Conservation (phyloP, 495 filamentous ascomycete genomes). For the Aspergillus egyptiacus region DNA sequence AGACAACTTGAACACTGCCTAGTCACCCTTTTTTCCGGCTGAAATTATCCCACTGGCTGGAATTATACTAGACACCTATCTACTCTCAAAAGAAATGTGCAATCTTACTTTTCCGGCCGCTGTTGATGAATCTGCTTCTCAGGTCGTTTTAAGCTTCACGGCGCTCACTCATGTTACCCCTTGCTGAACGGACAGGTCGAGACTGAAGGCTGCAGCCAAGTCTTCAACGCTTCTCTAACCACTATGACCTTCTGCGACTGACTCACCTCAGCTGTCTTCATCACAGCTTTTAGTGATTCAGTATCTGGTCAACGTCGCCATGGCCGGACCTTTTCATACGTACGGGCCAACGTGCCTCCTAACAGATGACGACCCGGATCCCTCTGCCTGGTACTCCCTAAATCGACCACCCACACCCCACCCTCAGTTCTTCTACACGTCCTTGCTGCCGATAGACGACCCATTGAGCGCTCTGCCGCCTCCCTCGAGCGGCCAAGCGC, state of each 20-base stretch:
- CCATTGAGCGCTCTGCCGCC: constrained; percentile 64
- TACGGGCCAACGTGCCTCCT: constrained; percentile 50
- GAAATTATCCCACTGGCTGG: no score
- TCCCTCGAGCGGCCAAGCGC: constrained; percentile 45
- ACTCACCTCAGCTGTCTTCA: background rate
- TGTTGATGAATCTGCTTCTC: background rate
- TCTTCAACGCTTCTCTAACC: background rate
- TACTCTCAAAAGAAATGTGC: background rate
- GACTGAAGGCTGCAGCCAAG: constrained; percentile 4
- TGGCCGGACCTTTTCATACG: constrained; percentile 48
- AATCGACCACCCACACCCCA: constrained; percentile 43
- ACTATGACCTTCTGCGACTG: constrained; percentile 5
- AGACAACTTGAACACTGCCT: no score
- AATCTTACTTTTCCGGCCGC: background rate
- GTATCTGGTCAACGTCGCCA: no score
- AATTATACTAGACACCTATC: background rate
- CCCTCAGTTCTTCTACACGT: constrained; percentile 78
- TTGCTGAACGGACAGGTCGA: constrained; percentile 15
- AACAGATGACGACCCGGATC: constrained; percentile 32
- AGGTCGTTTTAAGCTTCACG: background rate
- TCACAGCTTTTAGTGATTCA: no score
- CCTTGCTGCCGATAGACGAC: constrained; percentile 73
- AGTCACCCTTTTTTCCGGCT: background rate
- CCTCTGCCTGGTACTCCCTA: constrained; percentile 28
- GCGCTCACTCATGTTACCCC: constrained; percentile 11